Evolutionary conservation across 139 green algal genomes (phyloP), one percentile per base, ranked within the genome.

Genomic region (Dunaliella primolecta): DNA sequence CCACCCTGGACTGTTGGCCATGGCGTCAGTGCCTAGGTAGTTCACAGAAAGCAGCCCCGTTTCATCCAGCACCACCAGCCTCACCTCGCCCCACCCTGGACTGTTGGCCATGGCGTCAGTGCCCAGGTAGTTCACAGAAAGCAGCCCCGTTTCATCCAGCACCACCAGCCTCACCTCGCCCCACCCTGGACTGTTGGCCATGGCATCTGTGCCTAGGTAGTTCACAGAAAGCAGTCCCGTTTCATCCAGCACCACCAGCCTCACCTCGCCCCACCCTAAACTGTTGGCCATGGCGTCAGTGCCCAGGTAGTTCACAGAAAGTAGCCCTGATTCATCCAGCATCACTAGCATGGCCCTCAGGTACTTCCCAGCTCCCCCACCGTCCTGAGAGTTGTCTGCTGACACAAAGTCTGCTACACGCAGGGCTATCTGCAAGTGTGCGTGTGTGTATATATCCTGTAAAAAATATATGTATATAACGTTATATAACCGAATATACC

Each of bases 161-260:
- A 1, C 77, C 3, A 75, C 37, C 79, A 81, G 20, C 75, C 38
- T 38, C 11, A 31, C 75, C 75, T 91, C 89, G 1, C n/a, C 85
- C 46, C 84, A 80, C 0, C 85, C 85, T 36, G 89, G 85, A 23
- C 86, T 80, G 77, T 90, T 93, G 35, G 81, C 27, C 55, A 89
- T 87, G 38, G 93, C 90, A 57, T 93, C 91, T 0, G 89, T 95
- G 75, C 92, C 92, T 72, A 95, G 80, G 88, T 95, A 94, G 30
- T 38, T 71, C 34, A 91, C 90, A 30, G 79, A 75, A 72, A 94
- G 83, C 3, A 29, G 31, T 3, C 92, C 93, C 24, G 81, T 64
- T 2, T 94, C 89, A 57, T 89, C 86, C 81, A 95, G 81, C 37
- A 1, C 77, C 3, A 75, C 37, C 79, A 81, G 20, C 75, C 37